These are phyloP conservation scores for Malus sieversii DNA, from an alignment of 306 rosid species.

Conservation along the genomic window DNA sequence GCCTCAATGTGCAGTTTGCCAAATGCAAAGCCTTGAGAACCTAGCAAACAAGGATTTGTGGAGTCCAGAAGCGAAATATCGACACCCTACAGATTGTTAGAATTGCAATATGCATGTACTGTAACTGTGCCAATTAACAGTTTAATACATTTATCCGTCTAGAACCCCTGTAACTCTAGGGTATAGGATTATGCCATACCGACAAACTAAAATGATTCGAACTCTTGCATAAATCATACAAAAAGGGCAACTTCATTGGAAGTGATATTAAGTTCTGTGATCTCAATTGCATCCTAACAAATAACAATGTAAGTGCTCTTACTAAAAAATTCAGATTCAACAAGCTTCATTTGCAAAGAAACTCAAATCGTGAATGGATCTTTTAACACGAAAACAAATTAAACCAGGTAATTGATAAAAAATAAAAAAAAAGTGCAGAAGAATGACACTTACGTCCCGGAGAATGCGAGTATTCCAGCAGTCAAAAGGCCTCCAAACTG, in stretches of 20 bases:
- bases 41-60: background rate
- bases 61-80: background rate
- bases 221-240: background rate
- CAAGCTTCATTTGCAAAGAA: background rate
- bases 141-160: background rate
- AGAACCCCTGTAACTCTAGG: background rate
- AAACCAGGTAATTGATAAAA: background rate
- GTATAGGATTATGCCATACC: background rate
- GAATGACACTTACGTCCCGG: constrained; percentile 70
- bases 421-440: background rate
- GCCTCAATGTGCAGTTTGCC: background rate
- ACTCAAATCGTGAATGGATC: background rate
- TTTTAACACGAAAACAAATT: background rate
- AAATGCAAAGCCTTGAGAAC: background rate
- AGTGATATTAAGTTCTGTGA: background rate
- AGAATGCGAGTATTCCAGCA: constrained; percentile 75
- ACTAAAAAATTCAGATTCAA: background rate
- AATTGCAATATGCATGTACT: background rate
- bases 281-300: background rate
- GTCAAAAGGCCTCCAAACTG: constrained; percentile 94
- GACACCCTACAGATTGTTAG: background rate
- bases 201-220: background rate
- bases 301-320: background rate
- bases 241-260: background rate
- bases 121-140: background rate